A percentile compares a stretch with the other conserved stretches of the same genome.
Conservation (phyloP, 441 rosid species). For the Adansonia madagascariensis region DNA sequence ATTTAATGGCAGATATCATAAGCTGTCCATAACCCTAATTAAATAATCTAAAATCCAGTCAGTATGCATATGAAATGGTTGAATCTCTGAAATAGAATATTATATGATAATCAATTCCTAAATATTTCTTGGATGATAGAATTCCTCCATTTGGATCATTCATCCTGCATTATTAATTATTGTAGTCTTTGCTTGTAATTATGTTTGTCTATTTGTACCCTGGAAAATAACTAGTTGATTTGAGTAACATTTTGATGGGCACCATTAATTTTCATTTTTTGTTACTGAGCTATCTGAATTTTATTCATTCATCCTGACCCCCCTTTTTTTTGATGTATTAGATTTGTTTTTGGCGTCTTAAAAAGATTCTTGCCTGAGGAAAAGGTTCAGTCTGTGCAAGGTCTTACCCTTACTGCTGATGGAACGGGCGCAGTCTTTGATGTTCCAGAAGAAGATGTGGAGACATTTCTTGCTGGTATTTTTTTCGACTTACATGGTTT, state of each 20-base stretch:
- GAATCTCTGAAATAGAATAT: background rate
- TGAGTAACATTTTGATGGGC: background rate
- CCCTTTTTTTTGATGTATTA: constrained; percentile 34
- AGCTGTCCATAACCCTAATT: background rate
- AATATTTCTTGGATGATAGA: background rate
- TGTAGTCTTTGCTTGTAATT: background rate
- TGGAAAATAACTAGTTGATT: constrained; percentile 5
- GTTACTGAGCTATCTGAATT: background rate
- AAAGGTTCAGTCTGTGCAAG: constrained; percentile 70
- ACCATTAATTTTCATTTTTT: background rate
- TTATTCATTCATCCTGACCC: background rate
- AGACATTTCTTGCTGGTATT: constrained; percentile 61
- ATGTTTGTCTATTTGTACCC: background rate
- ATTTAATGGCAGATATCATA: background rate
- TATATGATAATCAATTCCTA: background rate
- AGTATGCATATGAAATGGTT: background rate
- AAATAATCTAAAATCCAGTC: background rate
- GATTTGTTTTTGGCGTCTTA: constrained; percentile 62
- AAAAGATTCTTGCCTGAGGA: constrained; percentile 86
- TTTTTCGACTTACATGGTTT: no score
- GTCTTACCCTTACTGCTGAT: constrained; percentile 77
- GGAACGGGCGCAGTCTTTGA: constrained; percentile 84
- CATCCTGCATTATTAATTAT: background rate
- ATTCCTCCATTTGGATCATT: background rate
- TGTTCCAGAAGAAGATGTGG: constrained; percentile 60